Evolutionary conservation across 768 basidiomycete species (phyloP).

Genomic region (Termitomyces sp.): DNA sequence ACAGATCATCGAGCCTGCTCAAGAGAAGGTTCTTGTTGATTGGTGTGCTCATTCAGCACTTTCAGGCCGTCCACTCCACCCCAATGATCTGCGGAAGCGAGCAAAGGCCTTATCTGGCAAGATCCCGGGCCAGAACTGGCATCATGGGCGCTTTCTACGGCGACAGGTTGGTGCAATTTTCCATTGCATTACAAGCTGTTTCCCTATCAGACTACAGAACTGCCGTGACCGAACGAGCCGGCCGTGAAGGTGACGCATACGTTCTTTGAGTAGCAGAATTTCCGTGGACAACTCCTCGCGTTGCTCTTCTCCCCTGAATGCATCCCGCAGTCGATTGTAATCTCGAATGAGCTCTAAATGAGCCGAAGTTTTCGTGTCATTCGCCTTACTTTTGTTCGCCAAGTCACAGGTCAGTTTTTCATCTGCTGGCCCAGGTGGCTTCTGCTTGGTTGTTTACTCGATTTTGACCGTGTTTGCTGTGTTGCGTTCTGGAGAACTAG

Average conservation of each 20-base stretch:
- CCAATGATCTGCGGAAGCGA: neutral
- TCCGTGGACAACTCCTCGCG: neutral
- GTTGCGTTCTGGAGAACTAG: neutral
- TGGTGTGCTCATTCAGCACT: neutral
- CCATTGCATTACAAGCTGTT: no score
- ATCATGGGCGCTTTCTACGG: neutral
- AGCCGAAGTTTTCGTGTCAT: no score
- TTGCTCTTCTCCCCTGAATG: no score
- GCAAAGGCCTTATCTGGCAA: neutral
- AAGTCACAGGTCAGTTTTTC: no score
- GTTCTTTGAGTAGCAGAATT: neutral
- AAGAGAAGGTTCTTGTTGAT: neutral
- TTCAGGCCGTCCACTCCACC: neutral
- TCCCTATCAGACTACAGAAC: no score
- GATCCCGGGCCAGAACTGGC: neutral
- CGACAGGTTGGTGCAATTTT: no score
- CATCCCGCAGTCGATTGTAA: no score
- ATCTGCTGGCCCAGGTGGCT: no score
- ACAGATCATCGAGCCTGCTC: neutral
- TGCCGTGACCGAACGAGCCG: neutral
- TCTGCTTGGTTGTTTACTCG: no score
- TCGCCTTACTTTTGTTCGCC: neutral
- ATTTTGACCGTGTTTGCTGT: no score
- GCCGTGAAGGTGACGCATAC: neutral
- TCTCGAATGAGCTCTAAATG: no score